Conservation (phyloP, 176 grass and related monocot genomes). For the Bromus sterilis region DNA sequence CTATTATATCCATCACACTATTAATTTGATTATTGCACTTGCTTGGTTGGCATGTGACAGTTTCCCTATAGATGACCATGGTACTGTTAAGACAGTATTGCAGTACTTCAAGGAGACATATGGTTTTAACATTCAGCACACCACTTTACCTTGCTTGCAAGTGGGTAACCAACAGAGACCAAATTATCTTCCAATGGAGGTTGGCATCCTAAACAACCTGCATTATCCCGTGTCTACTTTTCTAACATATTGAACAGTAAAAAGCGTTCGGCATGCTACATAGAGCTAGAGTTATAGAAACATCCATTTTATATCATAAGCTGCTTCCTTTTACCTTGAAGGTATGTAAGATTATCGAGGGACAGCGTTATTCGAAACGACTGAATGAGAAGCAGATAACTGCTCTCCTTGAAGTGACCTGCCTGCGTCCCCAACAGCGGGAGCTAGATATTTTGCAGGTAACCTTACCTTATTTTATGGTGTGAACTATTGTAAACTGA, state of each 20-base stretch:
- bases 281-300: background rate
- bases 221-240: background rate
- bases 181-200: slow-evolving; percentile 75
- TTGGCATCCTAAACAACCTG: slow-evolving; percentile 3
- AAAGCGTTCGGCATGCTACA: background rate
- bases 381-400: slow-evolving; percentile 69
- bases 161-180: slow-evolving; percentile 63
- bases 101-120: slow-evolving; percentile 65
- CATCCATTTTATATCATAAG: background rate
- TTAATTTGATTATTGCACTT: background rate
- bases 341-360: slow-evolving; percentile 71
- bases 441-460: slow-evolving; percentile 64
- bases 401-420: slow-evolving; percentile 59
- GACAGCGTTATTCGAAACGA: slow-evolving; percentile 64
- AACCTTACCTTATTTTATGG: background rate
- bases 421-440: slow-evolving; percentile 47
- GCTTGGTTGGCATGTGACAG: slow-evolving; percentile 17
- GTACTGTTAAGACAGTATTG: slow-evolving; percentile 62
- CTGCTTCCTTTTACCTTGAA: background rate
- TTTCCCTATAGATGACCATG: slow-evolving; percentile 48
- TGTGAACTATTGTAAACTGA: background rate
- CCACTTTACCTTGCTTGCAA: slow-evolving; percentile 67
- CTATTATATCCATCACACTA: background rate
- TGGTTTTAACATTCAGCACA: slow-evolving; percentile 54
- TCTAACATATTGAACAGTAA: background rate